Evolutionary conservation across 1,139 yeast species (phyloP), one percentile per base, ranked within the genome.

Genomic region (Suzukiozyma palmioleophila): DNA sequence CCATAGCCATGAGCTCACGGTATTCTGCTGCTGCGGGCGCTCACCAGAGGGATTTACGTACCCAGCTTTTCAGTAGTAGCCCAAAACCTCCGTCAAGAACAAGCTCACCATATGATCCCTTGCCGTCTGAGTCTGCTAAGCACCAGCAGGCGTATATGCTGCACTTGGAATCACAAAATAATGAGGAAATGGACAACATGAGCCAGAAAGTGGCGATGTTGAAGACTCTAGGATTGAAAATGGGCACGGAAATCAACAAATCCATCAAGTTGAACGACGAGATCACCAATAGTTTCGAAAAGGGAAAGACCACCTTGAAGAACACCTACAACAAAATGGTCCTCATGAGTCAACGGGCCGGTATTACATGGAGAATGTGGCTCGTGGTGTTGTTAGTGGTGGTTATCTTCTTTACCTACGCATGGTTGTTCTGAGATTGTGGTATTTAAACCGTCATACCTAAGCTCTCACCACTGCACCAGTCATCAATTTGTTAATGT

Each of bases 241-340:
- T 90, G 84, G 96, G 96, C 3, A 79, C 78, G 34, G 95, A 89
- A 57, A 90, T 89, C 48, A 80, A 86, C 51, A 82, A 81, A 49
- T 80, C 90, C 25, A 79, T 81, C 46, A 64, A 78, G 44, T 65
- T 84, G 42, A 71, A 87, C 45, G 77, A 75, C 43, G 75, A 75
- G 21, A 66, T 86, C 48, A 73, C 78, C 39, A 68, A 71, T 42
- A 50, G 54, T 22, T 66, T 72, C 49, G 76, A 69, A 50, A 54
- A 56, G 45, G 77, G 77, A 8, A 63, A 60, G 46, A 56, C 69
- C 32, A 69, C 76, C 32, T 66, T 77, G 60, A 84, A 81, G 50
- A 77, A 74, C 48, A 87, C 95, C 1, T 83, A 79, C 60, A 77
- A 71, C 47, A 72, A 78, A 43, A 85, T 88, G 95, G 71, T 84